Evolutionary conservation across 805 yeast species (phyloP), one percentile per base, ranked within the genome.

Genomic region (Zygosaccharomyces bailii): DNA sequence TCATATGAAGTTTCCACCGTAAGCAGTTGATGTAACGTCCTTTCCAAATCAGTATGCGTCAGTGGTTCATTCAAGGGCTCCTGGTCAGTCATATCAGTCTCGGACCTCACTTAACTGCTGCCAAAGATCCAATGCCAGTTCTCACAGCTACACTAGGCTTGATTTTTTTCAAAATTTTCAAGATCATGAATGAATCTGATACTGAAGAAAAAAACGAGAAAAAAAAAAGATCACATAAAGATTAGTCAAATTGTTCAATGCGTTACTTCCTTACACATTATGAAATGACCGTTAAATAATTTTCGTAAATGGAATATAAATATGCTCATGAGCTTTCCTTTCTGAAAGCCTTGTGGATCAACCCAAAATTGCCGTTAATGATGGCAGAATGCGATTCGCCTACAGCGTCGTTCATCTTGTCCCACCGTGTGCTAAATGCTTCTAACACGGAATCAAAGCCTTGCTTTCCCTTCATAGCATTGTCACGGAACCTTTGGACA

Each of bases 361-460:
- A 36, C 16, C 40, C 42, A 45, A 40, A 50, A 34, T 55, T 46
- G 11, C 46, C 46, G 32, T 46, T 41, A 16, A 53, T 38, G 13
- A 51, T 48, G n/a, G 40, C 40, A 8, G 49, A 51, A 13, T 45
- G 39, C n/a, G 47, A 42, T 27, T 56, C 55, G 30, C 53, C 50
- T 21, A 54, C 60, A 33, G 61, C 57, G 20, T 53, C 63, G 33
- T 56, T 57, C 13, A 60, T 40, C 48, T 57, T 44, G n/a, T 40
- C 48, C 66, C 66, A 60, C 25, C 51, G 56, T 38, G 62, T 58
- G 38, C 70, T 69, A 31, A 72, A 67, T 8, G 72, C 60, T 45
- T 76, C 62, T 44, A 91, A 70, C 2, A 93, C 97, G 2, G 78
- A 64, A 50, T 93, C 98, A 54, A 91, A 90, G 0, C 96, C 99